Evolutionary conservation across 805 yeast species (phyloP), one percentile per base, ranked within the genome.

Genomic region (Candida xyloterini): DNA sequence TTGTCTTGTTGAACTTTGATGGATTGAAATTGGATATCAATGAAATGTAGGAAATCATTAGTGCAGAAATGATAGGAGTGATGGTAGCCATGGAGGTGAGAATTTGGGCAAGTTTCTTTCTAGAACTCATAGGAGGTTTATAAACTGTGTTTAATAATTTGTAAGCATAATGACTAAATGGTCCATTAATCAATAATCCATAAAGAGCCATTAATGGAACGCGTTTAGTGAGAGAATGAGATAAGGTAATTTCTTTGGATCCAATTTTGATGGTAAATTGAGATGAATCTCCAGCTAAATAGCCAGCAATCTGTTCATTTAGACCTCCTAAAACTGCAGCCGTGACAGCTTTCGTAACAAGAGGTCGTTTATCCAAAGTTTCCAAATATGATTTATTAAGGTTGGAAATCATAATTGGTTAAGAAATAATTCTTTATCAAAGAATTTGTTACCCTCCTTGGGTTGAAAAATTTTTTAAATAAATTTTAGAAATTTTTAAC

Each of bases 281-380:
- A 16, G 62, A 54, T 45, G 62, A 59, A 37, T 78, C 81, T 28
- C 71, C 67, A 2, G 84, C 69, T 10, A 74, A 50, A 0, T 62
- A 43, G 3, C 79, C 66, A 0, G 86, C 81, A 11, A 80, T 66
- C 27, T 71, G 60, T 53, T 81, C 88, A 48, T 79, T 79, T 31
- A 80, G 60, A 0, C 76, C 67, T 7, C 74, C 73, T n/a, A 80
- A 61, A 1, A 72, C 52, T 0, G 76, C 81, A 2, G 79, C 70
- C 0, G 86, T 80, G 14, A 73, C 46, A 1, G 80, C 66, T 52
- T 81, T 81, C 34, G 85, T 79, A 33, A 75, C 56, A 10, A 81
- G 57, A 1, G 88, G 88, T 44, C 76, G 65, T 41, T 62, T 66
- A 7, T 59, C 51, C 28, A 80, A 55, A 24, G 63, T 59, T 2